Evolutionary conservation across 768 basidiomycete genomes (phyloP).

Genomic region (Russula earlei): DNA sequence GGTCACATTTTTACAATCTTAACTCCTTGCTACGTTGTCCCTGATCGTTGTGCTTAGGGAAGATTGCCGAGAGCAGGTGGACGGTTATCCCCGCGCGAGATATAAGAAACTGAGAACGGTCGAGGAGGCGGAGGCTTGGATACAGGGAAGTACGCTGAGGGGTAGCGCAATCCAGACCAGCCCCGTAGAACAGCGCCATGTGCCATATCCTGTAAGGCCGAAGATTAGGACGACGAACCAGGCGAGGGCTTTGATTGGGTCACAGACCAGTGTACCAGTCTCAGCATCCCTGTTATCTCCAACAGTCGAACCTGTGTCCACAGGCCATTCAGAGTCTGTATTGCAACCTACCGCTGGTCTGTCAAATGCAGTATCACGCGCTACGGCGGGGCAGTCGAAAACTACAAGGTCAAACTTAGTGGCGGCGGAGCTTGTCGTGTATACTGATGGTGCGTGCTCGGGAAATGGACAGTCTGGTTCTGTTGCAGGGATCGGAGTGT

Average conservation of each 20-base stretch:
- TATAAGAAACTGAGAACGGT: slow-evolving; percentile 59
- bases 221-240: neutral
- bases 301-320: neutral
- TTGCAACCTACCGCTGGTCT: neutral
- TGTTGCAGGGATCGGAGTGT: slow-evolving; percentile 80
- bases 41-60: slow-evolving; percentile 37
- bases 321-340: neutral
- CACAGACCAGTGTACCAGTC: neutral
- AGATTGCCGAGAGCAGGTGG: slow-evolving; percentile 61
- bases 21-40: neutral
- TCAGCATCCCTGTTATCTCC: neutral
- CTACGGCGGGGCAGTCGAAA: neutral
- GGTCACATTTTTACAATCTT: slow-evolving; percentile 36
- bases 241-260: neutral
- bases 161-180: neutral
- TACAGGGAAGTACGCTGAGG: slow-evolving; percentile 23
- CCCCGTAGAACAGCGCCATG: neutral
- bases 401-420: slow-evolving; percentile 4
- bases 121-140: slow-evolving; percentile 52
- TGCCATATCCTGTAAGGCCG: neutral
- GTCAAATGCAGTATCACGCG: neutral
- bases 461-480: slow-evolving; percentile 65
- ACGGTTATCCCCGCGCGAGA: slow-evolving; percentile 48
- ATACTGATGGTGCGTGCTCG: slow-evolving; percentile 81
- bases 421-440: slow-evolving; percentile 45